Base-by-base conservation (phyloP, 352 stramenopile species). In the Thraustochytrium striatum region DNA sequence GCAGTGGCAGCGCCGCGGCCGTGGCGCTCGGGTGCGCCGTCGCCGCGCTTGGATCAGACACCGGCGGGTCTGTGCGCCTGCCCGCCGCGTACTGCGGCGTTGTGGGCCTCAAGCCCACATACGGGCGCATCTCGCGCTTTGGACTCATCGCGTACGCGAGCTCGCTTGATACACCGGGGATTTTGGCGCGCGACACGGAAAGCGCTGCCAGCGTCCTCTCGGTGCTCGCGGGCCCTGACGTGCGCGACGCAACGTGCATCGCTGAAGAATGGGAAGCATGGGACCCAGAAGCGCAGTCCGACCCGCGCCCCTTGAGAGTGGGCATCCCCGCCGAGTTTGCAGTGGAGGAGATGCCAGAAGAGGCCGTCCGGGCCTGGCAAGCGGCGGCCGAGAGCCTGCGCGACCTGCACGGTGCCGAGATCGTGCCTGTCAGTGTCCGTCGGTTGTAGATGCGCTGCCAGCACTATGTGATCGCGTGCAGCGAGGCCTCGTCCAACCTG, bases 391-490 rank as follows among this genome's bases (percentile, higher is more conserved):
- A 57, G n/a, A 61, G 44, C 33, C 33, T 78, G 30, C 33, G 59
- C 21, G 47, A 38, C 1, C 28, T 35, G 19, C 53, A 84, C 39
- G 88, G 86, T 32, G 87, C 85, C 41, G 57, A 7, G 7, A 84
- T 85, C 25, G 82, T 89, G 33, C 50, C 85, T 1, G 80, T 89
- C 19, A 53, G 83, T 44, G 83, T 91, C 84, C 87, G 19, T 82
- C 86, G 33, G 83, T 87, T 9, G 25, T 11, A 28, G 65, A 75
- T 32, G 94, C 91, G 32, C 91, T 98, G 47, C 89, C 95, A 41
- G 90, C 95, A 99, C 83, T 99, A 99, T 83, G 96, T 98, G n/a
- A 84, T 98, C 44, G 94, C 95, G 9, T 97, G 93, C 81, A 95
- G 95, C 0, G 96, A 99, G 86, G 96, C 96, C 11, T 97, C 92